Evolutionary conservation across 345 rosid genomes (phyloP).

Genomic region (Raphanus sativus): DNA sequence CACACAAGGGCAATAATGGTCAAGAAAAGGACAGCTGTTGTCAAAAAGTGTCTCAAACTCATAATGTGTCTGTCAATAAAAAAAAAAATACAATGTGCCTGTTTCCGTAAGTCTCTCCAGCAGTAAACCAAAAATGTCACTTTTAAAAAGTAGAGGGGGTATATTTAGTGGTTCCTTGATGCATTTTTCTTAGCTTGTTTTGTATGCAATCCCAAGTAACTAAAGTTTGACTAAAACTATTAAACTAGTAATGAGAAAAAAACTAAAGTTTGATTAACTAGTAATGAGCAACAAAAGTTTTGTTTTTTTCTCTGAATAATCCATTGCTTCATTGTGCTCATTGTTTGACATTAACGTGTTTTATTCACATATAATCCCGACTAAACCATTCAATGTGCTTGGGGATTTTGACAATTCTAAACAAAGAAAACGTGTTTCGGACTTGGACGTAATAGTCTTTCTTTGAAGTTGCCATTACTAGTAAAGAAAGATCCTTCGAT

Average conservation of each 20-base stretch:
- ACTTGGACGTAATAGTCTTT: neutral
- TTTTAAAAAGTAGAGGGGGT: no score
- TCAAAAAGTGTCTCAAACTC: no score
- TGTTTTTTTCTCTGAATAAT: neutral
- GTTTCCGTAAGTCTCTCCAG: no score
- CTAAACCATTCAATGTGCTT: neutral
- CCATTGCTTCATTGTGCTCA: neutral
- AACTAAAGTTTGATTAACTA: neutral
- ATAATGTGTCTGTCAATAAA: no score
- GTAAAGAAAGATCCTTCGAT: neutral
- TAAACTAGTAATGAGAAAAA: neutral
- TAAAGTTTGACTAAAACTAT: no score
- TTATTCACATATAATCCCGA: neutral
- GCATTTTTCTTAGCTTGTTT: neutral
- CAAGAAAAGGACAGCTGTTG: no score
- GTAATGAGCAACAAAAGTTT: neutral
- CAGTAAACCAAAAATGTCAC: no score
- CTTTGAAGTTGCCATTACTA: conserved; percentile 1
- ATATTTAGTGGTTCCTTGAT: neutral
- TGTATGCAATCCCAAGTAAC: neutral
- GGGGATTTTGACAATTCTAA: neutral
- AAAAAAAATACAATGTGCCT: no score
- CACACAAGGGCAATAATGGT: no score
- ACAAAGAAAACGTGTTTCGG: conserved; percentile 12
- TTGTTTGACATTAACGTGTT: conserved; percentile 3